These are phyloP conservation scores for Didymella pinodella DNA, from an alignment of 2,329 filamentous ascomycete genomes.

Conservation along the genomic window DNA sequence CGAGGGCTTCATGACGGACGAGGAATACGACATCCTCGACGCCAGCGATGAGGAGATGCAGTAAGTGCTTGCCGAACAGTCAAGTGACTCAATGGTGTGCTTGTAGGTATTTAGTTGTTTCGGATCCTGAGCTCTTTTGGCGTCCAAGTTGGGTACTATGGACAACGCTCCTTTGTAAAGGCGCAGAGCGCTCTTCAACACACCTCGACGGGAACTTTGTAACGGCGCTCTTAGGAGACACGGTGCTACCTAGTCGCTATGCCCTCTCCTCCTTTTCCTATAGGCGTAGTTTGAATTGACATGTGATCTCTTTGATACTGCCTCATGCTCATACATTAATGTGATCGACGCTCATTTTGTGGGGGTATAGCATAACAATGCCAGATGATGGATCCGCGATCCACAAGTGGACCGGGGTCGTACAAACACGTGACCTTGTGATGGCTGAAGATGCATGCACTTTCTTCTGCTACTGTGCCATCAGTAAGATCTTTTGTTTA, in stretches of 20 bases:
- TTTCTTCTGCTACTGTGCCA: no score
- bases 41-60: conserved; percentile 82
- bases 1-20: conserved; percentile 89
- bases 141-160: conserved; percentile 27
- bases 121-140: conserved; percentile 14
- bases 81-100: not conserved
- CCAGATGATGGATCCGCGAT: no score
- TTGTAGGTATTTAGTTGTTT: conserved; percentile 8
- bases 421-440: no score
- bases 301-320: conserved; percentile 7
- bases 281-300: conserved; percentile 38
- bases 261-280: conserved; percentile 25
- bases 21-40: conserved; percentile 97
- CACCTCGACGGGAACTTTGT: conserved; percentile 21
- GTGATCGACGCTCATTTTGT: not conserved
- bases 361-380: no score
- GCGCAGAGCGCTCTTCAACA: conserved; percentile 24
- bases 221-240: conserved; percentile 21
- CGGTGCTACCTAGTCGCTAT: conserved; percentile 15
- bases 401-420: no score
- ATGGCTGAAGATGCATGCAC: no score
- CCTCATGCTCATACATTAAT: not conserved
- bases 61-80: conserved; percentile 10
- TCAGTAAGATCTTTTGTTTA: no score
- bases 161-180: conserved; percentile 34